Evolutionary conservation across 2,329 filamentous ascomycete species (phyloP), one percentile per base, ranked within the genome.

Genomic region (Corynespora cassiicola): DNA sequence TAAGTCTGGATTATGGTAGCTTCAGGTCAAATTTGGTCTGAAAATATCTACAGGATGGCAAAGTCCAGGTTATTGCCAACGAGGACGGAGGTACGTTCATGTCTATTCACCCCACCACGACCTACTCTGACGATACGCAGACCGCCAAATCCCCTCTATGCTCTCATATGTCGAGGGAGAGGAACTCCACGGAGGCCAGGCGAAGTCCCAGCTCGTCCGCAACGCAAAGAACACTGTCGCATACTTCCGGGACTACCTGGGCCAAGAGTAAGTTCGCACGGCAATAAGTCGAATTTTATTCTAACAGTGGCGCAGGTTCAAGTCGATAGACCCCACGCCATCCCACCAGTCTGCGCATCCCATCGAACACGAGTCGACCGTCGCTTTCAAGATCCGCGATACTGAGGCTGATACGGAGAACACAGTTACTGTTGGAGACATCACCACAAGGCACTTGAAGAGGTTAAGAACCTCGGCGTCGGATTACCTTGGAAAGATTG

Each of bases 21-120:
- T n/a, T n/a, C n/a, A n/a, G 12, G 61, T 10, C 7, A 11, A 19
- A 11, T n/a, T 7, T 15, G 9, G 26, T 25, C 31, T 46, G 26
- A 41, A 42, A 20, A 8, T 22, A 15, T 24, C 35, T 34, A 12
- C 39, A 81, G 79, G 92, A 97, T 65, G 92, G 95, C 73, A 95
- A 95, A 78, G 86, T 90, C 52, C 90, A 96, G 70, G 92, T 99
- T 51, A 97, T 99, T 75, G 94, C 94, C 65, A 97, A 99, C 75
- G 94, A 97, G 77, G 94, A 97, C 67, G 94, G 94, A 79, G 89
- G 89, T 90, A 69, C 65, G 83, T 73, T 17, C n/a, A 36, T 29
- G 38, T 28, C 43, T 29, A 32, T 23, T 41, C 30, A 20, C 22
- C 36, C 31, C 39, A 29, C 12, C 33, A 19, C 32, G 35, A 20